Base-by-base conservation (phyloP, 805 yeast genomes). In the Yarrowia sp. region DNA sequence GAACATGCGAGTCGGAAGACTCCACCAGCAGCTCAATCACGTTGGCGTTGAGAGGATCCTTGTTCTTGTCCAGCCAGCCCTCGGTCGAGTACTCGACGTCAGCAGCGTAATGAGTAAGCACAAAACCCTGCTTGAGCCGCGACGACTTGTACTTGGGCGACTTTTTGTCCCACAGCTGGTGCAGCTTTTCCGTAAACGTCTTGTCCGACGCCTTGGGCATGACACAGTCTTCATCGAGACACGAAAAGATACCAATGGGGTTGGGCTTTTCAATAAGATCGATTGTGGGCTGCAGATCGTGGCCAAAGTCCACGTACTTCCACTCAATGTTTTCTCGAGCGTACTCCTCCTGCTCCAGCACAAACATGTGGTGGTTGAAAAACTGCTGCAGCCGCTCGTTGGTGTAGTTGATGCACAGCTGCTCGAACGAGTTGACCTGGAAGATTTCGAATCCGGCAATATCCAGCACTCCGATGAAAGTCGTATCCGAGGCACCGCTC, bases 401-500 rank as follows among this genome's bases (percentile, higher is more conserved):
- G 67, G 96, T 97, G 61, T 75, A 75, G 75, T 95, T 95, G 78
- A 95, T 95, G 80, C 99, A 95, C 67, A 95, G 82, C 77, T 95
- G 99, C 75, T 95, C 99, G 74, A 95, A 95, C 1, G 97, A 90
- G 78, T 95, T 95, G 70, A 88, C 90, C 66, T 93, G 96, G 73
- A 95, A 95, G 71, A 95, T 95, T 76, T 95, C 99, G 77, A 95
- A 95, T 2, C 99, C 99, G 69, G 96, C 96, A 69, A 95, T 95
- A 82, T 95, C 99, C 72, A 95, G 80, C 66, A 95, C 96, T 69
- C 99, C 99, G 71, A 95, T 90, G 17, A 75, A 79, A 17, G 74
- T 68, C 14, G 74, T 70, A 22, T 78, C 75, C 3, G 80, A 75
- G 64, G 74, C 71, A 3, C 78, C 75, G 8, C 79, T 76, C 49